These are phyloP conservation scores for Dactylellina haptotyla DNA, from an alignment of 2,329 filamentous ascomycete genomes.

Conservation along the genomic window DNA sequence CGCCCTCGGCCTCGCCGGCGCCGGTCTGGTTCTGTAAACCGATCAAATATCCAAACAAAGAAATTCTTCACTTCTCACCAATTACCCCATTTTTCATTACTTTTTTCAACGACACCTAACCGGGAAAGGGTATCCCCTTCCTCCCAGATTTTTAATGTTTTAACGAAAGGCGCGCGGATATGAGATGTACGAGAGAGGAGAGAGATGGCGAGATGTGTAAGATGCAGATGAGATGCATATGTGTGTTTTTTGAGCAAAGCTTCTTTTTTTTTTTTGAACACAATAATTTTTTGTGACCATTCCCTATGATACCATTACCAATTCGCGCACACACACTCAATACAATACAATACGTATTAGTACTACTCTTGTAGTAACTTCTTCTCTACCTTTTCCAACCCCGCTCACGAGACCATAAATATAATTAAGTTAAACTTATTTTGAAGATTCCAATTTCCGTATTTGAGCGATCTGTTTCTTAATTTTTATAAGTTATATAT, in stretches of 20 bases:
- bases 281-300: no score
- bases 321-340: no score
- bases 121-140: not conserved
- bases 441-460: no score
- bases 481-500: no score
- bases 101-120: not conserved
- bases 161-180: not conserved
- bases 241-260: no score
- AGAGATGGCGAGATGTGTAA: not conserved
- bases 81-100: not conserved
- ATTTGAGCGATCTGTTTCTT: no score
- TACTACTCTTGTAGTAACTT: not conserved
- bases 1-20: slow-evolving; percentile 35
- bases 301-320: not conserved
- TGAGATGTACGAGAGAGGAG: not conserved
- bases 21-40: slow-evolving; percentile 42
- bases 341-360: no score
- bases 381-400: not conserved
- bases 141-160: slow-evolving; percentile 1
- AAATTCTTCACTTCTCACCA: not conserved
- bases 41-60: no score
- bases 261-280: no score
- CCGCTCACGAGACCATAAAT: no score
- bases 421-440: no score
- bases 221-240: not conserved